These are phyloP conservation scores for Pythium phragmitis DNA, from an alignment of 352 stramenopile genomes.

Conservation along the genomic window DNA sequence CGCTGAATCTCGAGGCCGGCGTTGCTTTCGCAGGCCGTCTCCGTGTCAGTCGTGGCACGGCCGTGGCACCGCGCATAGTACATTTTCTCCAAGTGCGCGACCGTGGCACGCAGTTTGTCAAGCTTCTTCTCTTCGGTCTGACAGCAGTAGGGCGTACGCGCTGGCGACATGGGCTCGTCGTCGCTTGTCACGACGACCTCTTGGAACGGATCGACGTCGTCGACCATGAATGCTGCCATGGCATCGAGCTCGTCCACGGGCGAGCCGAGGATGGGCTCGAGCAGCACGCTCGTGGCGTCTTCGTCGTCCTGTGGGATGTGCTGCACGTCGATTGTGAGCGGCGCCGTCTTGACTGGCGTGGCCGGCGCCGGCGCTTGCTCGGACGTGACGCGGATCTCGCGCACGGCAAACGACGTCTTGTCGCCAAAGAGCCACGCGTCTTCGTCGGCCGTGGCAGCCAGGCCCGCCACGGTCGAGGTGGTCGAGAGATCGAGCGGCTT, in stretches of 20 bases:
- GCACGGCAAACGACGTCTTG: conserved; percentile 20
- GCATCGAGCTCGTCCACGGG: conserved; percentile 64
- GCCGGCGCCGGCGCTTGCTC: neutral
- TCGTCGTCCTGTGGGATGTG: conserved; percentile 22
- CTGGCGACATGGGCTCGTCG: conserved; percentile 22
- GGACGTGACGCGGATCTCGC: conserved; percentile 22
- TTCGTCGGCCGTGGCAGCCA: conserved; percentile 10
- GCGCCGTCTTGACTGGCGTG: neutral
- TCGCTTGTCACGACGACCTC: conserved; percentile 28
- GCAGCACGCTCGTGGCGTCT: conserved; percentile 53
- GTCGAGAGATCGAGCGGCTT: conserved; percentile 17
- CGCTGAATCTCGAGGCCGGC: conserved; percentile 33
- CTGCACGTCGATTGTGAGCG: conserved; percentile 15
- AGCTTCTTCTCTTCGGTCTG: conserved; percentile 34
- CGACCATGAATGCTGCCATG: conserved; percentile 59
- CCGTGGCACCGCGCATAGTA: conserved; percentile 68
- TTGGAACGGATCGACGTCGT: conserved; percentile 62
- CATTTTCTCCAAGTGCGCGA: conserved; percentile 51
- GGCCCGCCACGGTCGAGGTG: no score
- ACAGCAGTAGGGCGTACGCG: conserved; percentile 11
- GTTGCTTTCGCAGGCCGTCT: neutral
- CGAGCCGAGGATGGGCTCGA: conserved; percentile 51
- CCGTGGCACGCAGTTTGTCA: conserved; percentile 47
- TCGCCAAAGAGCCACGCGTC: conserved; percentile 28
- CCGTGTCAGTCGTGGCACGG: neutral